Evolutionary conservation across 2,329 filamentous ascomycete genomes (phyloP), one percentile per base, ranked within the genome.

Genomic region (Stagonosporopsis tanaceti): DNA sequence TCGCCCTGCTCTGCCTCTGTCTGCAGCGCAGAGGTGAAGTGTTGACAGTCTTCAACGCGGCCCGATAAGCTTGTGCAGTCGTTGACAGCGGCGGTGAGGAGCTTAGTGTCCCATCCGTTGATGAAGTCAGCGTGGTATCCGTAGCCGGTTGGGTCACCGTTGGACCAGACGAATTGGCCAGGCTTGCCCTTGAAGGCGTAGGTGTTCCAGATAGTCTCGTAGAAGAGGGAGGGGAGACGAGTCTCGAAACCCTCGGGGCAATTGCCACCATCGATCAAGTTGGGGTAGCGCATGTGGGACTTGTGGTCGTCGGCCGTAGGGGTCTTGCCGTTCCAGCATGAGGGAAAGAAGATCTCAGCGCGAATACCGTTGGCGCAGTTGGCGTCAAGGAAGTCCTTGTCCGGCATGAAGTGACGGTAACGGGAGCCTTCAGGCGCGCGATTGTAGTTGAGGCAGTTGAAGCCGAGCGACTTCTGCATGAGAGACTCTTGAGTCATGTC

Each of bases 401-500:
- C 85, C 0, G 94, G 93, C 66, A 97, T 70, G 73, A 86, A 88
- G 76, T 97, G 93, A 64, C 93, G 92, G 76, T 87, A 90, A 34
- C 96, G 84, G 14, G 93, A 90, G 1, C 84, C 83, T 76, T 97
- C 93, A 2, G 90, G 81, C 0, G 76, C 55, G 17, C 67, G 68
- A 24, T 77, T 80, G 73, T 97, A 97, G 85, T 98, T 89, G 59
- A 99, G 80, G 78, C 95, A 98, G 82, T 98, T 98, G 85, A 97
- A 97, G 3, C 95, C 94, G 27, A 97, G 68, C 9, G 93, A 92
- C 60, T 93, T 92, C 80, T 96, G 90, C 47, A 79, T 80, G 35
- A 97, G 84, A 50, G 88, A 85, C 15, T 78, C 76, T 79, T 96
- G 93, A 11, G 88, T 89, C 68, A 85, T 84, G 58, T 89, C 85